A percentile compares a stretch with the other conserved stretches of the same genome.
These are phyloP conservation scores for Phytophthora capsici DNA, from an alignment of 352 stramenopile species.

Conservation along the genomic window DNA sequence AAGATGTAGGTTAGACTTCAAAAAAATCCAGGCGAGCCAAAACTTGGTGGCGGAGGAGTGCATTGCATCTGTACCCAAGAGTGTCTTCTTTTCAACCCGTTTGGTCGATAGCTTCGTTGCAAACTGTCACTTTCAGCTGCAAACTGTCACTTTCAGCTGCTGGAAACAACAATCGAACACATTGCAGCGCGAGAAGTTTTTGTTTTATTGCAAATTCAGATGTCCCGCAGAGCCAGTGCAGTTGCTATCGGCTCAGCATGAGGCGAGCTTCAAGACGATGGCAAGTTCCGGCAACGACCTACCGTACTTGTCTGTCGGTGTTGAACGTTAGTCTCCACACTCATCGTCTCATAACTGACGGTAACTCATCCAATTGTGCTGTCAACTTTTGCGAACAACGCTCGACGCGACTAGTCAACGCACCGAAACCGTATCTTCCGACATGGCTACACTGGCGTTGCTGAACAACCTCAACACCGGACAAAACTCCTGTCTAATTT, in stretches of 20 bases:
- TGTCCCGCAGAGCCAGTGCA: constrained; percentile 17
- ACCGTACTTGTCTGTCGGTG: neutral
- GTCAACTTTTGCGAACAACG: constrained; percentile 6
- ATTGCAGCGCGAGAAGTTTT: constrained; percentile 1
- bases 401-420: constrained; percentile 5
- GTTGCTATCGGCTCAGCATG: neutral
- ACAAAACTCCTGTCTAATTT: neutral
- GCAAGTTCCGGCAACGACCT: constrained; percentile 6
- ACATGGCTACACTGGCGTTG: constrained; percentile 26
- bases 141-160: neutral
- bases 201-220: constrained; percentile 4
- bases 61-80: constrained; percentile 12
- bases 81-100: neutral
- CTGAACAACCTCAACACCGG: constrained; percentile 1
- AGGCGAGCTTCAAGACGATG: neutral
- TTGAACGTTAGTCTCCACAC: constrained; percentile 11
- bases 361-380: neutral
- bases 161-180: neutral
- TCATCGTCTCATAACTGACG: neutral
- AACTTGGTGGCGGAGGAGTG: neutral
- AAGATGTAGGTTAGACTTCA: constrained; percentile 11
- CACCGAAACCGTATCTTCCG: constrained; percentile 18
- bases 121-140: neutral
- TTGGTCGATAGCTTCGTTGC: neutral
- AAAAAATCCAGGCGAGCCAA: constrained; percentile 17